These are phyloP conservation scores for Syzygium grande DNA, from an alignment of 345 rosid genomes.

Conservation along the genomic window DNA sequence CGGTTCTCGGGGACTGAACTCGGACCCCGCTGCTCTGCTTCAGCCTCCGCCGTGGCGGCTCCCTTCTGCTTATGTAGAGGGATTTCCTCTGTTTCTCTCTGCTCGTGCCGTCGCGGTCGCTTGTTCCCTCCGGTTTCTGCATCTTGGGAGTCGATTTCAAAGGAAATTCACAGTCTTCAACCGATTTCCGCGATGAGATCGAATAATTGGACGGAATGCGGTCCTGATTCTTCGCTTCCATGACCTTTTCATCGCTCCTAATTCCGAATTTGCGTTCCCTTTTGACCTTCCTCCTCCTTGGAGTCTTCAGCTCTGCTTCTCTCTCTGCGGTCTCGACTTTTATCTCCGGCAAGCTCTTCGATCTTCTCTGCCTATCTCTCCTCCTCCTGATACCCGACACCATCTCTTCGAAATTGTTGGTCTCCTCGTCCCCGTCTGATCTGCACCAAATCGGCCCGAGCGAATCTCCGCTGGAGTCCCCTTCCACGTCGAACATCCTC, in stretches of 20 bases:
- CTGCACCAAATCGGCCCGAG: slow-evolving; percentile 15
- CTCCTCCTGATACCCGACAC: slow-evolving; percentile 32
- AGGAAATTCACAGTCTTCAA: slow-evolving; percentile 26
- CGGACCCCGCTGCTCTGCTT: slow-evolving; percentile 41
- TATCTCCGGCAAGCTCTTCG: slow-evolving; percentile 10
- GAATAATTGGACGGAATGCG: not conserved
- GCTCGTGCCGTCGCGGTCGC: slow-evolving; percentile 22
- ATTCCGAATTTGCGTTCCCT: not conserved
- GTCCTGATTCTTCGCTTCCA: not conserved
- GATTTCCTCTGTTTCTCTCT: slow-evolving; percentile 63
- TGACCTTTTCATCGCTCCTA: not conserved
- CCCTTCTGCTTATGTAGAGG: slow-evolving; percentile 44
- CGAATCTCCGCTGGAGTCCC: not conserved
- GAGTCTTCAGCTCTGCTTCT: slow-evolving; percentile 42
- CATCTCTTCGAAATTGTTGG: slow-evolving; percentile 27
- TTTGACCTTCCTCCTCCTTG: slow-evolving; percentile 35
- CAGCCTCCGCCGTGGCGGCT: slow-evolving; percentile 28
- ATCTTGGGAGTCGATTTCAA: not conserved
- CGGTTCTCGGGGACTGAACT: slow-evolving; percentile 50
- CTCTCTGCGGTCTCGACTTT: not conserved
- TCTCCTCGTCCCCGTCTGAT: slow-evolving; percentile 25
- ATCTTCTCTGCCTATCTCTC: slow-evolving; percentile 24
- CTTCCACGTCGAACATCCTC: slow-evolving; percentile 3
- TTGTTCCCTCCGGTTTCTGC: not conserved
- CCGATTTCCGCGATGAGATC: slow-evolving; percentile 18